phyloP scores from a whole-genome alignment of 441 rosid species.

The Croton setiger region DNA sequence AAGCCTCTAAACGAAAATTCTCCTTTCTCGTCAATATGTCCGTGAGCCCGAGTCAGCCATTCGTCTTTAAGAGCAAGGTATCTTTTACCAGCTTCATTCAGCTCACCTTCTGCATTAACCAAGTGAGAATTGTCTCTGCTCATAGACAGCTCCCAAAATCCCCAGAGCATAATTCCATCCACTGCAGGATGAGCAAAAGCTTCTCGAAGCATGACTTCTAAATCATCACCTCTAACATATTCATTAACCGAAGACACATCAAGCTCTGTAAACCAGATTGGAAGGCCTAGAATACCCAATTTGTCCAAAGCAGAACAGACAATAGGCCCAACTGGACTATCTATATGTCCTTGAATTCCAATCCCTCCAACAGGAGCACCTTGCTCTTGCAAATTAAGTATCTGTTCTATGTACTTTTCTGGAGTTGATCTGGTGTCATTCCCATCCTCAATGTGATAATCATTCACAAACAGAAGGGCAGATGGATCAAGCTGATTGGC shows the following conservation, averaged over 20 bases:
- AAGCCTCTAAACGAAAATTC: constrained; percentile 77
- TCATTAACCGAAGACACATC: constrained; percentile 82
- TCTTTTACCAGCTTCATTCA: constrained; percentile 72
- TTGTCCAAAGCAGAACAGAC: constrained; percentile 73
- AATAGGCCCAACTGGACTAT: constrained; percentile 72
- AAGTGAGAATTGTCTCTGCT: constrained; percentile 56
- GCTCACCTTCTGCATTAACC: constrained; percentile 81
- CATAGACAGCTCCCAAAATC: constrained; percentile 94
- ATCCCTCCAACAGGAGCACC: constrained; percentile 88
- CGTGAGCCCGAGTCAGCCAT: constrained; percentile 62
- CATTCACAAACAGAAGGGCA: constrained; percentile 73
- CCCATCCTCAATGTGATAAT: constrained; percentile 84
- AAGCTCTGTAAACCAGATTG: constrained; percentile 92
- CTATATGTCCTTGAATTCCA: constrained; percentile 89
- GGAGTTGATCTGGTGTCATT: constrained; percentile 62
- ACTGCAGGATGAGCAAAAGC: constrained; percentile 87
- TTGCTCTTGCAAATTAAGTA: constrained; percentile 64
- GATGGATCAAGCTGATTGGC: constrained; percentile 78
- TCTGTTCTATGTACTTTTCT: constrained; percentile 57
- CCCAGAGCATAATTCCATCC: constrained; percentile 90
- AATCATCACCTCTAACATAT: constrained; percentile 69
- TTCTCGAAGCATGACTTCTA: constrained; percentile 88
- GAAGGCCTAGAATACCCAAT: constrained; percentile 65
- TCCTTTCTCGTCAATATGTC: constrained; percentile 50
- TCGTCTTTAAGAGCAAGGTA: constrained; percentile 62